A percentile compares a stretch with the other conserved stretches of the same genome.
phyloP scores from a whole-genome alignment of 306 rosid genomes.

The Lagenaria siceraria region DNA sequence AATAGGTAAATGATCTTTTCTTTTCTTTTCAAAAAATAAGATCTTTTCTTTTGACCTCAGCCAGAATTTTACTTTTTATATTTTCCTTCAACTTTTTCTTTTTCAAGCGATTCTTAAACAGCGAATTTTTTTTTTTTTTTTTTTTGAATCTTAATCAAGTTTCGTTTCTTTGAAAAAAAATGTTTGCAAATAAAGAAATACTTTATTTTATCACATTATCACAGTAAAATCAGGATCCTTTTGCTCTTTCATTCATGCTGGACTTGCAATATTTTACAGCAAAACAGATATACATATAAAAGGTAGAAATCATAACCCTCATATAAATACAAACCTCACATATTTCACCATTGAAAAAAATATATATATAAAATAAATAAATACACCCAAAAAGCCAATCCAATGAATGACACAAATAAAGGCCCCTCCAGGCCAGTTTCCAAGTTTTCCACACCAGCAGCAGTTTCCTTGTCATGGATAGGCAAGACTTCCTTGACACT shows the following conservation, averaged over 20 bases:
- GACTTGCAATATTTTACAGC: background rate
- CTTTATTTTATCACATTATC: background rate
- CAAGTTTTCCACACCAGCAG: background rate
- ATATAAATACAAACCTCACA: conserved; percentile 1
- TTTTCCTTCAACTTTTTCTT: background rate
- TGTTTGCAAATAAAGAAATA: too few species aligned
- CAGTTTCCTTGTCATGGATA: background rate
- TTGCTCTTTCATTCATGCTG: background rate
- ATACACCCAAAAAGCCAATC: conserved; percentile 2
- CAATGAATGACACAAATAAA: background rate
- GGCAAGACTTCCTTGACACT: background rate
- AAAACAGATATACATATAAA: background rate
- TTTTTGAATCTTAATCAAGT: too few species aligned
- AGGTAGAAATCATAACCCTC: background rate
- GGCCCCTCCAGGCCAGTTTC: background rate
- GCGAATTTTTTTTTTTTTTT: too few species aligned
- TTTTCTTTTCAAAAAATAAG: too few species aligned
- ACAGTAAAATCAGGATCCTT: background rate
- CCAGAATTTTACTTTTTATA: too few species aligned
- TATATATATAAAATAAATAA: background rate
- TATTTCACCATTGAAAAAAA: background rate
- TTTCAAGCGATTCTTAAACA: background rate
- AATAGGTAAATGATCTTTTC: too few species aligned
- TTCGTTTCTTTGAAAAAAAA: too few species aligned
- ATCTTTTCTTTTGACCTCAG: too few species aligned